Evolutionary conservation across 495 filamentous ascomycete species (phyloP), one percentile per base, ranked within the genome.

Genomic region (Lineolata rhizophorae): DNA sequence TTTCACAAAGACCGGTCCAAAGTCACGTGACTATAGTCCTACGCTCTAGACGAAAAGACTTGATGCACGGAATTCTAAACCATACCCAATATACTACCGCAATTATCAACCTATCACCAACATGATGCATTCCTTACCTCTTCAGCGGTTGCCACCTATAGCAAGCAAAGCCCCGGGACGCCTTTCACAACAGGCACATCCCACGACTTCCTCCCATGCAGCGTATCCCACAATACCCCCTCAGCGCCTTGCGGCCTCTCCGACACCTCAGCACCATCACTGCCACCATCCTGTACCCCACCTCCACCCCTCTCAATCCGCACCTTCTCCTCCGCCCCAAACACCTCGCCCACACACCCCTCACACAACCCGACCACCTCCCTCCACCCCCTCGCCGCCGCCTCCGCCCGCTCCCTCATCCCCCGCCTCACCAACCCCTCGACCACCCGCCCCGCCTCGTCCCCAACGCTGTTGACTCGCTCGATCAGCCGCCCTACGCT

Each of bases 401-500:
- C 32, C n/a, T 13, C 56, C 10, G 82, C 84, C 17, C 80, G 65
- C 56, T 94, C 87, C 20, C 75, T 60, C 87, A 95, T 95, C 14
- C 63, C 65, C 10, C 87, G 61, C 32, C 82, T 62, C 39, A 78
- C 54, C 34, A 93, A 51, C 0, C 70, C 77, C 41, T 76, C 66
- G 1, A 91, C 64, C 8, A 94, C 60, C 20, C 68, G 52, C 46
- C 66, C 60, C 0, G 76, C 65, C 41, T 95, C 87, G 0, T 57
- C 54, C 12, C 65, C 57, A 1, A 72, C 57, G 5, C 54, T 54
- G 46, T 83, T 81, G n/a, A 92, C 67, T 13, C 84, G 61, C 46
- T 92, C 81, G 15, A 91, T 67, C 24, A 95, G 58, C 21, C 87
- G 57, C n/a, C 73, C 61, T 20, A 93, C 70, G 39, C 72, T 80